Base-by-base conservation (phyloP, 2,329 filamentous ascomycete genomes). In the Xylariaceae sp. region DNA sequence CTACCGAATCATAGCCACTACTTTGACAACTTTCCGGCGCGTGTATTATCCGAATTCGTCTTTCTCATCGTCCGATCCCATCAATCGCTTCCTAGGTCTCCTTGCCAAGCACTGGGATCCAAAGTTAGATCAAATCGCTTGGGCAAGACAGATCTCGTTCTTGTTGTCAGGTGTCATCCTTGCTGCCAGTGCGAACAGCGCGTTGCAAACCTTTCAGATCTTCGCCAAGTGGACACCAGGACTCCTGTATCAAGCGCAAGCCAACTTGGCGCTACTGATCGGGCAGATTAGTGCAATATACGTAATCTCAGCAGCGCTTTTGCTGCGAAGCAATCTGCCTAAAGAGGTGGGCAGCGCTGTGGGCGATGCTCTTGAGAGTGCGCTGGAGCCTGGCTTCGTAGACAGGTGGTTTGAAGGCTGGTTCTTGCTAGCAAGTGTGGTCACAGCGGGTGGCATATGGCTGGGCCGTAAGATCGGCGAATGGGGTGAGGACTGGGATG, bases 381-480 rank as follows among this genome's bases (percentile, higher is more conserved):
- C 87, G 13, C 70, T 94, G 8, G 83, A 87, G 54, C 79, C 79
- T 6, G 71, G 72, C 0, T 88, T 87, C 54, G 84, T 87, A 4
- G 82, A 94, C 55, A 73, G 78, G 22, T 95, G 89, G 89, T 95
- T 95, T 53, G 89, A 95, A 62, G 82, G 80, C 7, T 91, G 88
- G 83, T 95, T 94, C 61, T 63, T 95, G 42, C 60, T 81, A 3
- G 83, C 84, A 4, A 85, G 82, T 47, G 67, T 72, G 0, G 57
- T 75, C 11, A 93, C 88, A 1, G 81, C 74, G 1, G 57, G 77
- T n/a, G 87, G 86, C 0, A 81, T 94, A 17, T 87, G 84, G 73
- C 60, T 89, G 3, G 85, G 85, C 0, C 73, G 79, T 47, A 82
- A 79, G 57, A 67, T 88, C 2, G 67, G 56, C 45, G 65, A 60